Evolutionary conservation across 176 grass and related monocot genomes (phyloP), one percentile per base, ranked within the genome.

Genomic region (Avena insularis): DNA sequence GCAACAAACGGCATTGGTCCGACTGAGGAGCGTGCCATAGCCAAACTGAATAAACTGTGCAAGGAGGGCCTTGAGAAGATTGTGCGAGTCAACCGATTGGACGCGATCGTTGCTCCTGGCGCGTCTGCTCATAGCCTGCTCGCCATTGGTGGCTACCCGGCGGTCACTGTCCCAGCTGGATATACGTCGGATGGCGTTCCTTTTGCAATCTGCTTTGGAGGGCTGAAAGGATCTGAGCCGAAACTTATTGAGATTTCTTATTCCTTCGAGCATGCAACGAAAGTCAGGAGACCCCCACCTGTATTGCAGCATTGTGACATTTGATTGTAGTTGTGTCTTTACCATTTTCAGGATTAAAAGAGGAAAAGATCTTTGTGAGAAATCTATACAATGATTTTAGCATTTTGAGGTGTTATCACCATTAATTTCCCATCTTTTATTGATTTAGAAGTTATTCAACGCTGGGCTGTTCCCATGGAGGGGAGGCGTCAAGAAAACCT

Each of bases 191-290:
- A 90, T 35, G 84, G 91, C 1, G 71, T 88, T 61, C 88, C 92
- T 81, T 92, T 95, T 4, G 90, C 86, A 19, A 88, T 95, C 17
- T 94, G 88, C 75, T 95, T 98, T 68, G 93, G 91, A 14, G 93
- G 90, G 6, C 78, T 98, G 56, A 91, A 92, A 86, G 96, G 92
- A 36, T 95, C 85, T 20, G 96, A 95, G 75, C 89, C 88, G 9
- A 85, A 51, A 70, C 86, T 98, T 69, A 92, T 95, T 74, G 90
- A 95, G 86, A 87, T 98, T 76, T 80, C 93, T 16, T 95, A 92
- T 85, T 89, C 84, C 11, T 95, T 95, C 69, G 96, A 98, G 75
- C 93, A 98, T 70, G 96, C 82, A 46, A 95, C 91, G 4, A 14
- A 43, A 78, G 82, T 89, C 23, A 83, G 95, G 50, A 88, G 81